Base-by-base conservation (phyloP, 1,139 yeast species). In the Maudiozyma humilis region DNA sequence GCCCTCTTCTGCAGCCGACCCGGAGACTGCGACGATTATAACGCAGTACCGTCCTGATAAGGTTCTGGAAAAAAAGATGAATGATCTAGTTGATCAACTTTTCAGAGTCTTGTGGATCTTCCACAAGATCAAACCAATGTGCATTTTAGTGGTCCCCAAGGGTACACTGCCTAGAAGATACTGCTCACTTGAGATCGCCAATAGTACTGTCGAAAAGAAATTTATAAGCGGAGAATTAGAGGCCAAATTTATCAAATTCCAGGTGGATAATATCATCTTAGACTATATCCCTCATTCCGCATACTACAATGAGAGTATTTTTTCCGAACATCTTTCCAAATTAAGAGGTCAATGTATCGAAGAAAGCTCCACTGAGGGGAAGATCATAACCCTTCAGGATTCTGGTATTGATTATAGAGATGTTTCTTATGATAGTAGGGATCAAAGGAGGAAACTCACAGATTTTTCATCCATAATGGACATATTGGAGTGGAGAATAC, bases 121-220 rank as follows among this genome's bases (percentile, higher is more conserved):
- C 32, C 96, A 91, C 60, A 74, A 75, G 48, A 79, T 91, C 36
- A 73, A 94, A 41, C 77, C 89, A 1, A 85, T 83, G 58, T 88
- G 96, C 63, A 82, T 88, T 4, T 60, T 87, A 48, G 81, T 89
- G 3, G 84, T 91, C 1, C 83, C 88, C 32, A 81, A 87, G 32
- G 88, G 86, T 49, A 73, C 89, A 0, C 70, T 93, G 32, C 96
- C 98, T 1, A 76, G 95, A 57, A 82, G 66, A 43, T 62, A 62
- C 37, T 60, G 65, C 36, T 63, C 66, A 13, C 46, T 63, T 29
- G 98, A 93, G 56, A 84, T 91, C 52, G 97, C 98, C 2, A 91
- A 89, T 54, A 86, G 89, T 80, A 72, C 93, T 41, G 89, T 96
- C 53, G 87, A 89, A 51, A 79, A 85, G 54, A 74, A 78, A 51